These are phyloP conservation scores for Cercophora newfieldiana DNA, from an alignment of 495 filamentous ascomycete species.

Conservation along the genomic window DNA sequence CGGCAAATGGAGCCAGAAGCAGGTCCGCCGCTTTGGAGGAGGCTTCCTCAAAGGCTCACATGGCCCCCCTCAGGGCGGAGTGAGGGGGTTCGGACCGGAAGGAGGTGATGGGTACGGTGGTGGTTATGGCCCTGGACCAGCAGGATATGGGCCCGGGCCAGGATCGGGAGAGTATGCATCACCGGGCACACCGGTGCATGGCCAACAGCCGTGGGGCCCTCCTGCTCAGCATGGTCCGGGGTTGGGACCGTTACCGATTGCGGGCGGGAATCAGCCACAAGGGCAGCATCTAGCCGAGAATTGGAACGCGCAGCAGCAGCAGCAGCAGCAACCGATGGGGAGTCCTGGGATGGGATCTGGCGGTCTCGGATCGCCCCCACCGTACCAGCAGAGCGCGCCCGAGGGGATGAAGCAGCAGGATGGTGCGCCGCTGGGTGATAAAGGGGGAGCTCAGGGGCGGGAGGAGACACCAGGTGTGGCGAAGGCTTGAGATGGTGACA, in stretches of 20 bases:
- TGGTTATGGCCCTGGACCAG: background rate
- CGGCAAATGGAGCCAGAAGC: slow-evolving; percentile 30
- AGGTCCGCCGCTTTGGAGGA: background rate
- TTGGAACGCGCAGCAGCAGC: no score
- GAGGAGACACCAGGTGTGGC: background rate
- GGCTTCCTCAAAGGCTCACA: background rate
- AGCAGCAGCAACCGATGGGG: background rate
- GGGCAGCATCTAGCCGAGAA: no score
- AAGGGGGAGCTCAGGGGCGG: background rate
- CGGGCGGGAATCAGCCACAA: no score
- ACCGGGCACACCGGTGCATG: background rate
- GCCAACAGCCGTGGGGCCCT: background rate
- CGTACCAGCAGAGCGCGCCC: background rate
- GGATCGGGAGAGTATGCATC: background rate
- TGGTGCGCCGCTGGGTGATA: background rate
- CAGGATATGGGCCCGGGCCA: background rate
- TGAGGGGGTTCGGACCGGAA: background rate
- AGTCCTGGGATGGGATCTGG: background rate
- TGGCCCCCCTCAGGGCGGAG: background rate
- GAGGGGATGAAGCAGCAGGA: no score
- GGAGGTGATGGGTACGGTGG: background rate
- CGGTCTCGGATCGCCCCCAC: background rate
- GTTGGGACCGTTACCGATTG: no score
- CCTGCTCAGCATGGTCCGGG: background rate
- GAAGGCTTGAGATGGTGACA: background rate